phyloP scores from a whole-genome alignment of 1,284 basidiomycete genomes.

The Fomitopsis schrenkii region DNA sequence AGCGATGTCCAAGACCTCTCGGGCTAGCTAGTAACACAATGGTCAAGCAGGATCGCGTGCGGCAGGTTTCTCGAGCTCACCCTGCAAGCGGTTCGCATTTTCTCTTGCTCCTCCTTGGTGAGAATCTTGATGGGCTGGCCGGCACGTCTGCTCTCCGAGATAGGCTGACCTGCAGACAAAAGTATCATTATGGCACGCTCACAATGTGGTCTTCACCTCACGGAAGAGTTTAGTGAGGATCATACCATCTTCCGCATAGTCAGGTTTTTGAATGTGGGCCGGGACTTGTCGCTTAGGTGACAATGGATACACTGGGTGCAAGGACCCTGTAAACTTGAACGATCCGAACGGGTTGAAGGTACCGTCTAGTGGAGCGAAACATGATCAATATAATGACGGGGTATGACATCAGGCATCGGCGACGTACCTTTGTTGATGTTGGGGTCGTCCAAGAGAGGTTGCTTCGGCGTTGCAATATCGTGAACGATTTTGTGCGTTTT shows the following conservation, averaged over 20 bases:
- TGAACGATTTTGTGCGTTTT: constrained; percentile 79
- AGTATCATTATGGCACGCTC: constrained; percentile 20
- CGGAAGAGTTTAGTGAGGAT: constrained; percentile 21
- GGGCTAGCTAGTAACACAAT: constrained; percentile 56
- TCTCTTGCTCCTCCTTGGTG: constrained; percentile 64
- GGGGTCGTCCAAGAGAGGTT: constrained; percentile 27
- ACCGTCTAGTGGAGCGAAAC: constrained; percentile 41
- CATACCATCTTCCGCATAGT: constrained; percentile 74
- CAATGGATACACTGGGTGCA: constrained; percentile 76
- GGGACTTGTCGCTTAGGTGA: constrained; percentile 69
- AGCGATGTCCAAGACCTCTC: constrained; percentile 90
- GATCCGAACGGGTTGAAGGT: constrained; percentile 73
- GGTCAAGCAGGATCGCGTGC: constrained; percentile 9
- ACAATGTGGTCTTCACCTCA: constrained; percentile 22
- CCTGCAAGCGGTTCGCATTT: constrained; percentile 73
- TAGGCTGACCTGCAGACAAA: constrained; percentile 50
- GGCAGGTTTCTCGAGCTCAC: constrained; percentile 42
- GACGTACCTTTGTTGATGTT: constrained; percentile 28
- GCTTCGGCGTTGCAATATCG: constrained; percentile 49
- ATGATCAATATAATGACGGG: background rate
- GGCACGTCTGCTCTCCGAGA: constrained; percentile 50
- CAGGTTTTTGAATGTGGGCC: constrained; percentile 72
- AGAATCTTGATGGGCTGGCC: constrained; percentile 68
- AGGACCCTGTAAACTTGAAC: constrained; percentile 63
- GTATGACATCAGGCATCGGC: background rate